These are phyloP conservation scores for Beauveria scarabaeidicola DNA, from an alignment of 2,329 filamentous ascomycete species.

Conservation along the genomic window DNA sequence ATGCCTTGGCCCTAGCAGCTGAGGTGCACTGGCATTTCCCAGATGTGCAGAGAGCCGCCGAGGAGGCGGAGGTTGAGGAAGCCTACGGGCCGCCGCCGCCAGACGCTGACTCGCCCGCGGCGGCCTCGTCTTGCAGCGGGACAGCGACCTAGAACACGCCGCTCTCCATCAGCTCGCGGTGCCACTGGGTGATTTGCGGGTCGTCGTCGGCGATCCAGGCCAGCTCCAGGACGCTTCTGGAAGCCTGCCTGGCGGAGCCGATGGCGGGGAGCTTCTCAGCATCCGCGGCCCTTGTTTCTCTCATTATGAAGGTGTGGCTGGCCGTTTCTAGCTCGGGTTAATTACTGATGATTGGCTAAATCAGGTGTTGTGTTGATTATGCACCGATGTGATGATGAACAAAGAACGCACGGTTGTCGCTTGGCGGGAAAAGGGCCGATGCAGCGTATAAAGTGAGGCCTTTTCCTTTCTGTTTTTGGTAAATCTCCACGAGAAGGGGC, in stretches of 20 bases:
- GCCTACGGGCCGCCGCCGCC: background rate
- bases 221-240: constrained; percentile 10
- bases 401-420: constrained; percentile 3
- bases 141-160: constrained; percentile 12
- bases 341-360: background rate
- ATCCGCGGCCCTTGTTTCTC: constrained; percentile 5
- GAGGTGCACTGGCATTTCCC: constrained; percentile 12
- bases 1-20: constrained; percentile 10
- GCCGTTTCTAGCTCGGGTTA: background rate
- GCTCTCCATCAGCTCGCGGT: constrained; percentile 7
- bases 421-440: constrained; percentile 9
- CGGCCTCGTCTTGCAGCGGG: background rate
- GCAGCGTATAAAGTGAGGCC: background rate
- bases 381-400: background rate
- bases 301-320: background rate
- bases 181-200: constrained; percentile 8
- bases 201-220: constrained; percentile 12
- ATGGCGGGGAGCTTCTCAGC: constrained; percentile 9
- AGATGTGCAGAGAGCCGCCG: constrained; percentile 13
- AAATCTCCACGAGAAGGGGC: background rate
- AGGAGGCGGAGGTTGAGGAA: constrained; percentile 13
- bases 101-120: background rate
- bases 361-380: background rate
- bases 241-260: constrained; percentile 12
- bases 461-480: background rate